Conservation (phyloP, 164 flowering plant species). For the Chloranthus sessilifolius region DNA sequence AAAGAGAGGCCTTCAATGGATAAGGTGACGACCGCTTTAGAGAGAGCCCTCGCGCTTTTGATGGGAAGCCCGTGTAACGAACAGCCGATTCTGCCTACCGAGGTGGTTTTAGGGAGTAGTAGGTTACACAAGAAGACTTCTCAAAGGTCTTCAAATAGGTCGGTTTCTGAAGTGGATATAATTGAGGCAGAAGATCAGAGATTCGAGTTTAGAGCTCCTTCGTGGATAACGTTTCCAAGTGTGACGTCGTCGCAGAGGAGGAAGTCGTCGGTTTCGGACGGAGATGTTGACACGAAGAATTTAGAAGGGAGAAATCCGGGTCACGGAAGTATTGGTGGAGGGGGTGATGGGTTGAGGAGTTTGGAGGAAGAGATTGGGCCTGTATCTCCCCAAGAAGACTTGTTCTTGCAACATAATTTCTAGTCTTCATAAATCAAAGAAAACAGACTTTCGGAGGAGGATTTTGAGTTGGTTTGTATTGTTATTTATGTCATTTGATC, state of each 20-base stretch:
- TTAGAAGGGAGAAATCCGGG: slow-evolving; percentile 35
- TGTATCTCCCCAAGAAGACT: slow-evolving; percentile 76
- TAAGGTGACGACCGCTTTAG: slow-evolving; percentile 83
- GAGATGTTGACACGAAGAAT: slow-evolving; percentile 55
- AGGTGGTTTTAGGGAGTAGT: slow-evolving; percentile 86
- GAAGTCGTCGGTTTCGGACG: slow-evolving; percentile 84
- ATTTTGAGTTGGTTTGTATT: not conserved
- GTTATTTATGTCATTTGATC: not conserved
- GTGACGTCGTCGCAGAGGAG: slow-evolving; percentile 90
- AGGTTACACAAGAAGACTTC: slow-evolving; percentile 89
- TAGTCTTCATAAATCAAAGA: slow-evolving; percentile 14
- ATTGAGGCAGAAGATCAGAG: slow-evolving; percentile 72
- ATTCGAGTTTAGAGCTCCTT: slow-evolving; percentile 82
- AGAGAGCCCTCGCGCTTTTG: slow-evolving; percentile 70
- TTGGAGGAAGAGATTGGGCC: slow-evolving; percentile 94
- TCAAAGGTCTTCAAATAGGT: slow-evolving; percentile 64
- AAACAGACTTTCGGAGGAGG: not conserved
- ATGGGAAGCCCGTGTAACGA: slow-evolving; percentile 87
- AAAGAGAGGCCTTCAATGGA: slow-evolving; percentile 98
- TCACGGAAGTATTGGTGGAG: slow-evolving; percentile 14
- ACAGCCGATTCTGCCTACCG: slow-evolving; percentile 88
- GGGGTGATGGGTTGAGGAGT: slow-evolving; percentile 58
- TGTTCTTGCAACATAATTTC: slow-evolving; percentile 92
- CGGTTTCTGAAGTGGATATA: slow-evolving; percentile 52
- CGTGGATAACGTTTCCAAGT: slow-evolving; percentile 98